phyloP scores from a whole-genome alignment of 305 asterid genomes.

The Rubia tinctorum region DNA sequence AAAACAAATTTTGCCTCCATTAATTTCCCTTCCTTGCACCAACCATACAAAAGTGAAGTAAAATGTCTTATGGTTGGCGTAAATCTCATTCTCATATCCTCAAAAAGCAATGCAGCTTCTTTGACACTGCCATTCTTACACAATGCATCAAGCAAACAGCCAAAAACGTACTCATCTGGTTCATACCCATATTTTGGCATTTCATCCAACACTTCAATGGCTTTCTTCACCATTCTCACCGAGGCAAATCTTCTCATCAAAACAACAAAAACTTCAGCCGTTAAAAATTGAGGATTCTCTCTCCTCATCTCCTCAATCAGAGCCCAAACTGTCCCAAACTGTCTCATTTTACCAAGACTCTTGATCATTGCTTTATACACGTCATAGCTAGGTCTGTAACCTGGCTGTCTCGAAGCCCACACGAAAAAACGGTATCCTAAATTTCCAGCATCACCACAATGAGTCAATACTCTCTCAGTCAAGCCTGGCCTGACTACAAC shows the following conservation, averaged over 20 bases:
- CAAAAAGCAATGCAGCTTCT: conserved; percentile 85
- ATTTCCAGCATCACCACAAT: conserved; percentile 95
- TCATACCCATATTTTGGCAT: conserved; percentile 91
- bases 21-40: conserved; percentile 93
- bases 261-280: conserved; percentile 69
- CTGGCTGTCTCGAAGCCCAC: conserved; percentile 83
- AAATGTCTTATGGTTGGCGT: conserved; percentile 73
- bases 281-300: conserved; percentile 64
- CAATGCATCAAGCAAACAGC: conserved; percentile 86
- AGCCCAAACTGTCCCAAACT: conserved; percentile 97
- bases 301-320: conserved; percentile 90
- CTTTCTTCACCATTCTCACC: conserved; percentile 85
- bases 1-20: conserved; percentile 82
- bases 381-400: conserved; percentile 70
- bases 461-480: conserved; percentile 80
- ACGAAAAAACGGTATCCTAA: conserved; percentile 79
- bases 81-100: conserved; percentile 73
- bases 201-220: conserved; percentile 85
- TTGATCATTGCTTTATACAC: conserved; percentile 77
- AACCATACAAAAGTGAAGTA: conserved; percentile 78
- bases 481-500: conserved; percentile 60
- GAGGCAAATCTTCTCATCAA: conserved; percentile 95
- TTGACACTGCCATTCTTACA: conserved; percentile 87
- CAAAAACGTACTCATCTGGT: conserved; percentile 88
- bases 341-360: conserved; percentile 83